Conservation (phyloP, 2,329 filamentous ascomycete genomes). For the Colletotrichum sp. region DNA sequence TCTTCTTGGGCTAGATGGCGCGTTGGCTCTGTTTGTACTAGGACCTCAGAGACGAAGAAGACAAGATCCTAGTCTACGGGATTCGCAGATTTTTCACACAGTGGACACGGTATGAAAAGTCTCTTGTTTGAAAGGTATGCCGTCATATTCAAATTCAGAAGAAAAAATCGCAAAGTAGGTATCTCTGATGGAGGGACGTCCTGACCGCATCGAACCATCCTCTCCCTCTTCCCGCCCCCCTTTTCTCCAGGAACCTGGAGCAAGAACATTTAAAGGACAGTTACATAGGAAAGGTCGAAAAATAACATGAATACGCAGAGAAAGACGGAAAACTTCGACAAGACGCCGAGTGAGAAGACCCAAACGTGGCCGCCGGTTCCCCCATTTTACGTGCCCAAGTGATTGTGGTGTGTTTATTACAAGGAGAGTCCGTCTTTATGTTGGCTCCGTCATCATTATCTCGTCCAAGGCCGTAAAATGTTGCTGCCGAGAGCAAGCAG, state of each 20-base stretch:
- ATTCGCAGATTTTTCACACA: background rate
- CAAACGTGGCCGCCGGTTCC: background rate
- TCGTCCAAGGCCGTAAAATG: slow-evolving; percentile 12
- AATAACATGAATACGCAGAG: background rate
- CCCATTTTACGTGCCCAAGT: background rate
- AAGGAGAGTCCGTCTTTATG: background rate
- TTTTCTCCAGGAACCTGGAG: background rate
- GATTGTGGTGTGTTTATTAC: background rate
- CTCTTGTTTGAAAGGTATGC: background rate
- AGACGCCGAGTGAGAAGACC: background rate
- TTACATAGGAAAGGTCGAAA: background rate
- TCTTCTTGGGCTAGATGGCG: background rate
- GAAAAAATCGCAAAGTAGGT: background rate
- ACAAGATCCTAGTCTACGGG: background rate
- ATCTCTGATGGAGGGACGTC: background rate
- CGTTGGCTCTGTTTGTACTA: background rate
- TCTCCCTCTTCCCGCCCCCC: background rate
- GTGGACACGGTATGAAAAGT: background rate
- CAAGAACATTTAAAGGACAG: background rate
- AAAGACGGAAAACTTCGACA: background rate
- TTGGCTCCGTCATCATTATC: slow-evolving; percentile 11
- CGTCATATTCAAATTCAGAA: background rate
- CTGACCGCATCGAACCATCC: background rate
- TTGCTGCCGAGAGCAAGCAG: background rate
- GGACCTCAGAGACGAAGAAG: background rate